Percentiles rank a stretch among this genome's conserved stretches.
Conservation (phyloP, 805 yeast species). For the Torulaspora indica region DNA sequence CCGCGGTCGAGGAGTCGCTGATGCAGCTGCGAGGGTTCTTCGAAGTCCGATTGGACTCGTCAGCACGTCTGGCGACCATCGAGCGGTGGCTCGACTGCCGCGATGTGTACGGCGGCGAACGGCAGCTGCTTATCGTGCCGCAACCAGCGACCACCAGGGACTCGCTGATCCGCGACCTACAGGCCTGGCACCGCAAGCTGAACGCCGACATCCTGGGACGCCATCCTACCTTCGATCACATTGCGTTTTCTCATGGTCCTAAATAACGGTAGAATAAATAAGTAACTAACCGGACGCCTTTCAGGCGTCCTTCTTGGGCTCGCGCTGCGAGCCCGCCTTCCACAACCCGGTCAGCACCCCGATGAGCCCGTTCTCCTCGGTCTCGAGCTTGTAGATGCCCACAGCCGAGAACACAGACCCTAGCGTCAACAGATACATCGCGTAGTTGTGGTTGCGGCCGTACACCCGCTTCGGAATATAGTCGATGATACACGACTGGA, state of each 20-base stretch:
- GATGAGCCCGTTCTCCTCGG: constrained; percentile 72
- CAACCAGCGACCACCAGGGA: not conserved
- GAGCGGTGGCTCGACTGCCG: constrained; percentile 21
- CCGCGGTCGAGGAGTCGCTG: constrained; percentile 22
- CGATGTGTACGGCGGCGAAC: constrained; percentile 23
- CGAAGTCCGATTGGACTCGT: constrained; percentile 23
- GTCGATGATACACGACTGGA: constrained; percentile 87
- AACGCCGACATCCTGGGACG: constrained; percentile 5
- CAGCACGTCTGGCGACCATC: constrained; percentile 15
- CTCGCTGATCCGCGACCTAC: constrained; percentile 3
- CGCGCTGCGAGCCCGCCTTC: constrained; percentile 36
- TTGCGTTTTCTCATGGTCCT: constrained; percentile 5
- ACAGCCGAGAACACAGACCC: constrained; percentile 69
- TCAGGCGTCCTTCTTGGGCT: constrained; percentile 7
- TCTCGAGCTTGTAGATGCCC: constrained; percentile 79
- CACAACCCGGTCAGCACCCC: constrained; percentile 62
- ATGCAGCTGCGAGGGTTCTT: constrained; percentile 23
- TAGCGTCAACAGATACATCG: constrained; percentile 59
- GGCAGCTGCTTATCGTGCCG: constrained; percentile 5
- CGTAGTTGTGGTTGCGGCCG: constrained; percentile 68
- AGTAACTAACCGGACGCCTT: constrained; percentile 1
- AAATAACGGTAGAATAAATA: constrained; percentile 5
- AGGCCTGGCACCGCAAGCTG: constrained; percentile 7
- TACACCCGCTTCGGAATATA: constrained; percentile 85
- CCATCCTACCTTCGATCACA: not conserved